These are phyloP conservation scores for Coelastrella sp. DNA, from an alignment of 139 green algal genomes.

Conservation along the genomic window DNA sequence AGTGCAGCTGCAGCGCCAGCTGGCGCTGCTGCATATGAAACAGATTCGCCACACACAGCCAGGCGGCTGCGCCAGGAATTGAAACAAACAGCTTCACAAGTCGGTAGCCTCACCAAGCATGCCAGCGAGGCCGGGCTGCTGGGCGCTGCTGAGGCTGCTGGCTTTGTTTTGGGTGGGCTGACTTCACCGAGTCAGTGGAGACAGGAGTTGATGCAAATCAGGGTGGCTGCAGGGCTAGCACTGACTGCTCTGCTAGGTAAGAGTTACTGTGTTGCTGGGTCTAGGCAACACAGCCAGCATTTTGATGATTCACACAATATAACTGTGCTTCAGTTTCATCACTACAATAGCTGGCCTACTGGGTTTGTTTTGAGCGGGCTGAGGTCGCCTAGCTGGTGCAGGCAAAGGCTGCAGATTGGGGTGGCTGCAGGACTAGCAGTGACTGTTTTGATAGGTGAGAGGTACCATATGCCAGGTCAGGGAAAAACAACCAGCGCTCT, in stretches of 20 bases:
- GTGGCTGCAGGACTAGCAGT: too few species aligned
- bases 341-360: too few species aligned
- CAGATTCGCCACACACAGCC: not conserved
- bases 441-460: too few species aligned
- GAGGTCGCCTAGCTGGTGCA: too few species aligned
- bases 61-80: not conserved
- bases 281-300: too few species aligned
- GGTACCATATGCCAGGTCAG: too few species aligned
- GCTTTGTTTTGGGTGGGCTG: not conserved
- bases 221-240: not conserved
- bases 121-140: not conserved
- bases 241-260: not conserved
- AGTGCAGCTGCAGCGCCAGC: not conserved
- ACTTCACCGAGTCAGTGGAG: not conserved
- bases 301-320: too few species aligned
- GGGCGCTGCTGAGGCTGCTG: conserved; percentile 25
- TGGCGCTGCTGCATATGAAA: not conserved
- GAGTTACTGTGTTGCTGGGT: not conserved
- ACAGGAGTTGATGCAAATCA: conserved; percentile 18
- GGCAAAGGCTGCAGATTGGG: too few species aligned
- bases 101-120: not conserved
- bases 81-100: not conserved
- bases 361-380: too few species aligned
- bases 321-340: too few species aligned
- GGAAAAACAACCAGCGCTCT: too few species aligned